These are phyloP conservation scores for Polygonum aviculare DNA, from an alignment of 148 eudicot species.

Conservation along the genomic window DNA sequence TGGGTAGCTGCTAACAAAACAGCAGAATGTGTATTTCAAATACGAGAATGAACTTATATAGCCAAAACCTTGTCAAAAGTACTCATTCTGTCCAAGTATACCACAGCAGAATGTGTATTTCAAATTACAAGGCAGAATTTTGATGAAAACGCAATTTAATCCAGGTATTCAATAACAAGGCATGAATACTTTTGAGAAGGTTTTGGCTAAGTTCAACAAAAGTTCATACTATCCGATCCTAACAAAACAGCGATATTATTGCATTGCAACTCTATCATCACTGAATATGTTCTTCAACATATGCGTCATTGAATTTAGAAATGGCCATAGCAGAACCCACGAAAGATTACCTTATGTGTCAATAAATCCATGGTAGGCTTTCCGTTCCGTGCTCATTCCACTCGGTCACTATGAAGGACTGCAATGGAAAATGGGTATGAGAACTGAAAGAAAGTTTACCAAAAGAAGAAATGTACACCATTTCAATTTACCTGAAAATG, in stretches of 20 bases:
- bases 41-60: too few relatives aligned
- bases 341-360: slow-evolving; percentile 47
- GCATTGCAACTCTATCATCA: neutral
- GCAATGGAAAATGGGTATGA: slow-evolving; percentile 12
- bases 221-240: neutral
- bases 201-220: neutral
- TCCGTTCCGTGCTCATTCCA: slow-evolving; percentile 58
- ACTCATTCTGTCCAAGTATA: too few relatives aligned
- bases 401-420: slow-evolving; percentile 54
- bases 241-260: neutral
- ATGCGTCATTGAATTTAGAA: neutral
- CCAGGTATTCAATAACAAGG: too few relatives aligned
- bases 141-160: too few relatives aligned
- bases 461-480: neutral
- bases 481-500: slow-evolving; percentile 39
- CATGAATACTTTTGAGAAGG: too few relatives aligned
- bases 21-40: too few relatives aligned
- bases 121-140: too few relatives aligned
- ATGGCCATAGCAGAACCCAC: neutral
- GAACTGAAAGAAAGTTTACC: slow-evolving; percentile 6
- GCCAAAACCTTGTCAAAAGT: too few relatives aligned
- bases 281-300: neutral
- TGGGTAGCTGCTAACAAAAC: too few relatives aligned
- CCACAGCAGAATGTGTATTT: too few relatives aligned
- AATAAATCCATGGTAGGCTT: slow-evolving; percentile 62